Evolutionary conservation across 345 rosid genomes (phyloP), one percentile per base, ranked within the genome.

Genomic region (Cardamine resedifolia): DNA sequence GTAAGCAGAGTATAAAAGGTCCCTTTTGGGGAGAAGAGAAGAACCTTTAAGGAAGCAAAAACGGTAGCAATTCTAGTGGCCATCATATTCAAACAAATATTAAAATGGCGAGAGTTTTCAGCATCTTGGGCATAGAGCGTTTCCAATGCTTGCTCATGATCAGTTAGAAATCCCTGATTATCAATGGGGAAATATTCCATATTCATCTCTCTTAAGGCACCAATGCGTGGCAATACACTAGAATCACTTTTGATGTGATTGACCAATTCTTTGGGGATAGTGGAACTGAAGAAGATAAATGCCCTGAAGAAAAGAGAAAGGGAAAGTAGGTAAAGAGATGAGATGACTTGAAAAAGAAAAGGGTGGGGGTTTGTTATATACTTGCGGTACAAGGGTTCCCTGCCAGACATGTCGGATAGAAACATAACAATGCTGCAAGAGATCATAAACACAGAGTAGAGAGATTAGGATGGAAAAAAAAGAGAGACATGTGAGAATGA

Each of bases 321-420:
- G 38, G 48, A 49, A 28, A 44, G 47, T 23, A 55, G n/a, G n/a
- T n/a, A n/a, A 50, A 56, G 49, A 68, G 39, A 60, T 33, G 20
- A 6, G 14, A 6, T 6, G 6, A 18, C 24, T 11, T 38, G 39
- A 31, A 7, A 39, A 12, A 39, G 5, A 21, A 33, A 10, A 19
- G 11, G 27, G 26, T 11, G 20, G 11, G 26, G 26, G 16, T 2
- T 20, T 1, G 28, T 14, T n/a, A 10, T 60, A 11, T 86, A 93
- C 98, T 85, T 94, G 72, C 79, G 89, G 84, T 94, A 94, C 58
- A 94, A 78, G 44, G 98, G 97, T 77, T 89, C 96, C 83, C 98
- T 83, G 71, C 98, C 98, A 15, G 97, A 94, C 98, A 93, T 90
- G 77, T 94, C 98, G 21, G 98, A 94, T 74, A 94, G 81, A 90